Percentiles rank a stretch among this genome's conserved stretches.
Evolutionary conservation across 129 eudicot species (phyloP).

Genomic region (Silybum marianum): DNA sequence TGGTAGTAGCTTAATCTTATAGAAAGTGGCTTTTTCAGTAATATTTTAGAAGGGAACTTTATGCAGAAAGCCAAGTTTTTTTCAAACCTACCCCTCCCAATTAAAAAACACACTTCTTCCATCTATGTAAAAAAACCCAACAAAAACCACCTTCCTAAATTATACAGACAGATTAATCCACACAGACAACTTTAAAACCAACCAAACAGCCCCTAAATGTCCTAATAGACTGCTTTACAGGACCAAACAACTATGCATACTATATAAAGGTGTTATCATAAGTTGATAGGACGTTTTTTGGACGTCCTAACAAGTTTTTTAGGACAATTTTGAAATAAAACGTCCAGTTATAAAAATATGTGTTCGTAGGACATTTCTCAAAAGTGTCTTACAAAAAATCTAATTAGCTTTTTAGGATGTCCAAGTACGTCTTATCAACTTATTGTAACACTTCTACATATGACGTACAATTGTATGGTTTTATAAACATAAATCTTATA

Average conservation of each 20-base stretch:
- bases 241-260: neutral
- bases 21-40: too few species aligned
- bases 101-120: too few species aligned
- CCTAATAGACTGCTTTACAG: neutral
- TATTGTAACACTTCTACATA: neutral
- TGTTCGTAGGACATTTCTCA: neutral
- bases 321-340: neutral
- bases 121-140: too few species aligned
- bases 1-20: too few species aligned
- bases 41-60: too few species aligned
- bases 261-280: neutral
- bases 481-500: neutral
- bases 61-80: too few species aligned
- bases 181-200: too few species aligned
- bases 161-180: too few species aligned
- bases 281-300: neutral
- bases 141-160: too few species aligned
- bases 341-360: neutral
- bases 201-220: neutral
- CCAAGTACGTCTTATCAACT: neutral
- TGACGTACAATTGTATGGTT: slow-evolving; percentile 1
- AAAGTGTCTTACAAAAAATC: neutral
- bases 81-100: too few species aligned
- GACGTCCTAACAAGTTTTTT: neutral
- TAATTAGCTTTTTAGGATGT: neutral